These are phyloP conservation scores for Colletotrichum ledebouriae DNA, from an alignment of 2,329 filamentous ascomycete species.

Conservation along the genomic window DNA sequence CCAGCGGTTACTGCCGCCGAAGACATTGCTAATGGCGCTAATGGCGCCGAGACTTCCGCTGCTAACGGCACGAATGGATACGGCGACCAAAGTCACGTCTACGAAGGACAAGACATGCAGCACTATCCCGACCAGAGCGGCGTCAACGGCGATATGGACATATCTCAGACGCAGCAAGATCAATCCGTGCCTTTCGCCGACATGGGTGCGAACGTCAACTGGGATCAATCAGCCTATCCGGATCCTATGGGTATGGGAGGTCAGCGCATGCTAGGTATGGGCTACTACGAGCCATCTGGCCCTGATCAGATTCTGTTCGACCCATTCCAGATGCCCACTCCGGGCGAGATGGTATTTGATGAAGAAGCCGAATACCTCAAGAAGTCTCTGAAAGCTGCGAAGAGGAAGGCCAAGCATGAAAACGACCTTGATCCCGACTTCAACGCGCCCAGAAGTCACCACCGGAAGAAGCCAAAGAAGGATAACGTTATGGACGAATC, in stretches of 20 bases:
- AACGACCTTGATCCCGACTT: constrained; percentile 70
- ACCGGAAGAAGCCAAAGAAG: constrained; percentile 57
- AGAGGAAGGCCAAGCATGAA: constrained; percentile 65
- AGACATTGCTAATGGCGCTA: constrained; percentile 44
- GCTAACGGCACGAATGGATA: constrained; percentile 45
- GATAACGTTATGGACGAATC: constrained; percentile 46
- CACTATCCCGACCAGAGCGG: constrained; percentile 40
- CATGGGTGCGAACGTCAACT: constrained; percentile 49
- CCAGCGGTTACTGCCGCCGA: constrained; percentile 46
- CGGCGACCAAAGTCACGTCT: constrained; percentile 53
- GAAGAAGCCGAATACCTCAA: constrained; percentile 68
- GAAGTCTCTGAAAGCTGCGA: constrained; percentile 66
- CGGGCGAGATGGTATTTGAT: constrained; percentile 57
- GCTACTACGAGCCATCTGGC: constrained; percentile 71
- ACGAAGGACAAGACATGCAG: constrained; percentile 44
- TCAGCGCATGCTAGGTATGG: constrained; percentile 69
- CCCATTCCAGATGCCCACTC: constrained; percentile 66
- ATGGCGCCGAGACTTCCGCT: background rate
- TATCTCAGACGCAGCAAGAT: constrained; percentile 40
- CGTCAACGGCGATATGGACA: constrained; percentile 9
- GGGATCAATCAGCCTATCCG: constrained; percentile 58
- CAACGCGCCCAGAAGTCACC: constrained; percentile 55
- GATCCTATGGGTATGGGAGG: constrained; percentile 62
- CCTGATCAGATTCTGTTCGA: constrained; percentile 72
- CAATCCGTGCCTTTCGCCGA: constrained; percentile 44